Base-by-base conservation (phyloP, 2,329 filamentous ascomycete genomes). In the Penicillium oxalicum region DNA sequence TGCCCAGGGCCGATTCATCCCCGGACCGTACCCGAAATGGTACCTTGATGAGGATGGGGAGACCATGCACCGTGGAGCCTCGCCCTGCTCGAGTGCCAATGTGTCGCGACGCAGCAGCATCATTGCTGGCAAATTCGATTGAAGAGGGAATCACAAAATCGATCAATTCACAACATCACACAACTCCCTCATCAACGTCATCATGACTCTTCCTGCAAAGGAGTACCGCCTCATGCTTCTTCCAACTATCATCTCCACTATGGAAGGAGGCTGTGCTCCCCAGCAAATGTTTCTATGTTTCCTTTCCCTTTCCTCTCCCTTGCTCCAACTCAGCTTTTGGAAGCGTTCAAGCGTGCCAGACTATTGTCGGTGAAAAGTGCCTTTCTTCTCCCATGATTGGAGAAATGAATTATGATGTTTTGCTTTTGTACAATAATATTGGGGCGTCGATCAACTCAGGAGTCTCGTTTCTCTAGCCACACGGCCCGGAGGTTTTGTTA, bases 11-110 rank as follows among this genome's bases (percentile, higher is more conserved):
- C 67, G 64, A n/a, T 77, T 77, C 59, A 71, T 77, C 38, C 73
- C 73, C 4, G 74, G 74, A 1, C 74, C 74, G 4, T 77, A 77
- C 56, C 71, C 73, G 46, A 71, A 74, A 40, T 77, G 74, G 74
- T 70, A 66, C 52, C 63, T 74, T 40, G 74, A 77, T 49, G 50
- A 66, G 33, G 63, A 68, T 44, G 70, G 67, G 37, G 53, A 55
- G 34, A 64, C 61, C 11, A 68, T 71, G 67, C 62, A 56, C 24
- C 67, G 62, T 18, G 57, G 58, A 25, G 59, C 61, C 38, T 56
- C 61, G 28, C 61, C 64, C n/a, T 60, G 64, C 5, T 61, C 64
- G 26, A 68, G 64, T 55, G 61, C 64, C 37, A 61, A 63, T 36
- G 65, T 69, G 25, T 69, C 66, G 41, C 65, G 65, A n/a, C 62